Evolutionary conservation across 1,139 yeast genomes (phyloP).

Genomic region (Taphrina sp.): DNA sequence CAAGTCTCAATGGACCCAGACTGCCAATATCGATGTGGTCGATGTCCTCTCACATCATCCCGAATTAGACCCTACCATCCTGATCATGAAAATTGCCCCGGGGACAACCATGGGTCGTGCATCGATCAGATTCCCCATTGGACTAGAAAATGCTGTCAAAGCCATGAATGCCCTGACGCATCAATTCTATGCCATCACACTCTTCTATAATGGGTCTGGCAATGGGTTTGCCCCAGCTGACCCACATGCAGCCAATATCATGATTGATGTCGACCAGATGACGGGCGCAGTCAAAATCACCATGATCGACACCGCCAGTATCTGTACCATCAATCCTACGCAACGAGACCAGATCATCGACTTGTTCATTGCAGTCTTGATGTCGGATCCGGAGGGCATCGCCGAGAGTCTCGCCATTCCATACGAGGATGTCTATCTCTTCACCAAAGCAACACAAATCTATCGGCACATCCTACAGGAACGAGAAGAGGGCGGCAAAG

Average conservation of each 20-base stretch:
- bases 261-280: constrained; percentile 12
- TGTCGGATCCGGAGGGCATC: constrained; percentile 10
- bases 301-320: constrained; percentile 13
- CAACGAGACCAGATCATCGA: constrained; percentile 17
- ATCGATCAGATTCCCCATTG: constrained; percentile 11
- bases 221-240: constrained; percentile 14
- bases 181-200: constrained; percentile 10
- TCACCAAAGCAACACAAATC: constrained; percentile 1
- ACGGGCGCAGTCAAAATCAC: constrained; percentile 7
- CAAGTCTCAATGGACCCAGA: constrained; percentile 9
- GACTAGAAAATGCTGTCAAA: constrained; percentile 12
- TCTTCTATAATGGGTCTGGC: not conserved
- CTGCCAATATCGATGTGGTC: constrained; percentile 6
- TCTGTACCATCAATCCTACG: constrained; percentile 10
- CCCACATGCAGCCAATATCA: constrained; percentile 13
- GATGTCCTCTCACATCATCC: constrained; percentile 11
- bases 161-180: constrained; percentile 6
- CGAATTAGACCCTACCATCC: constrained; percentile 3
- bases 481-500: not conserved
- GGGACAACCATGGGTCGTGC: constrained; percentile 20
- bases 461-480: constrained; percentile 3
- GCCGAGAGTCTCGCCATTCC: constrained; percentile 6
- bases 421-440: not conserved
- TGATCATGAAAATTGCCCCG: constrained; percentile 15
- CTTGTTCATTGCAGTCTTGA: constrained; percentile 11